These are phyloP conservation scores for Sorghum bicolor DNA, from an alignment of 176 grass and related monocot species.

Conservation along the genomic window Sorghum_bicolor_NCBIv3 NC_012873.2:6213001-6213500, in stretches of 20 bases:
- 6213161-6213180: too few species aligned
- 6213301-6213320: background rate
- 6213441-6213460: background rate
- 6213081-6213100: too few species aligned
- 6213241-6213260: background rate
- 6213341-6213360: background rate
- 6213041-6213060: too few species aligned
- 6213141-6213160: too few species aligned
- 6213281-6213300: background rate
- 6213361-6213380: background rate
- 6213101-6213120: too few species aligned
- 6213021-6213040: too few species aligned
- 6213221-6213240: background rate
- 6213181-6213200: too few species aligned
- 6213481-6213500: background rate
- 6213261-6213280: background rate
- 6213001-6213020: too few species aligned
- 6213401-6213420: too few species aligned
- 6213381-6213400: background rate
- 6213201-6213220: background rate
- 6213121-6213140: too few species aligned
- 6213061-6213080: too few species aligned
- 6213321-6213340: background rate
- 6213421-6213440: background rate
- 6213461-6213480: background rate